These are phyloP conservation scores for Grosmannia huntii DNA, from an alignment of 2,329 filamentous ascomycete genomes.

Conservation along the genomic window DNA sequence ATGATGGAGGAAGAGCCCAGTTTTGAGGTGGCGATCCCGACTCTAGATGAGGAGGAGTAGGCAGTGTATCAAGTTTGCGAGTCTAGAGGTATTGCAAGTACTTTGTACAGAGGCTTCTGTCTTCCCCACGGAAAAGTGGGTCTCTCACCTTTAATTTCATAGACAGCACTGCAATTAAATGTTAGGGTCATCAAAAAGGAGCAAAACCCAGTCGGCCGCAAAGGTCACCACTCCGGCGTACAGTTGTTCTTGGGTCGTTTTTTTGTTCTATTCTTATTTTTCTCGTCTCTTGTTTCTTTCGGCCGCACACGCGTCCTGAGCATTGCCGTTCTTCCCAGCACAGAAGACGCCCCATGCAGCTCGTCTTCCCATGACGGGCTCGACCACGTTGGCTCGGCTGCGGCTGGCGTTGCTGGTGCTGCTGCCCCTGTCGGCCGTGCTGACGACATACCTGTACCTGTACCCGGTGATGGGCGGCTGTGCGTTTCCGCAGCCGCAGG, in stretches of 20 bases:
- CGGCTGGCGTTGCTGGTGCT: slow-evolving; percentile 44
- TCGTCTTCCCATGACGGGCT: slow-evolving; percentile 21
- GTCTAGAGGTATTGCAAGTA: not conserved
- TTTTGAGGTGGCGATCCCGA: slow-evolving; percentile 23
- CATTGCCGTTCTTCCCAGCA: not conserved
- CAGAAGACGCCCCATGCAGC: not conserved
- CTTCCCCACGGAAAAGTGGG: not conserved
- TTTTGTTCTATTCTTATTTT: not conserved
- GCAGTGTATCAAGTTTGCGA: no score
- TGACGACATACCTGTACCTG: slow-evolving; percentile 70
- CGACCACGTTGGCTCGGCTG: slow-evolving; percentile 31
- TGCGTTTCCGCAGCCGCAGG: slow-evolving; percentile 53
- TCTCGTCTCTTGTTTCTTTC: not conserved
- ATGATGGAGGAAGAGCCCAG: slow-evolving; percentile 26
- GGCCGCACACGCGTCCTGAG: not conserved
- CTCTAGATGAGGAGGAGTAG: slow-evolving; percentile 25
- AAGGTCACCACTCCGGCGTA: no score
- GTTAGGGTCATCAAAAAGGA: not conserved
- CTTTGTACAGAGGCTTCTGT: not conserved
- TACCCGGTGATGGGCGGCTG: slow-evolving; percentile 75
- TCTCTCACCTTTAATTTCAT: not conserved
- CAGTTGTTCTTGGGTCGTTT: no score
- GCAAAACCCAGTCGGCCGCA: not conserved
- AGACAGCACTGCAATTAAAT: not conserved
- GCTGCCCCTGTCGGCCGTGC: slow-evolving; percentile 53